These are phyloP conservation scores for Fusarium nisikadoi DNA, from an alignment of 2,329 filamentous ascomycete species.

Conservation along the genomic window DNA sequence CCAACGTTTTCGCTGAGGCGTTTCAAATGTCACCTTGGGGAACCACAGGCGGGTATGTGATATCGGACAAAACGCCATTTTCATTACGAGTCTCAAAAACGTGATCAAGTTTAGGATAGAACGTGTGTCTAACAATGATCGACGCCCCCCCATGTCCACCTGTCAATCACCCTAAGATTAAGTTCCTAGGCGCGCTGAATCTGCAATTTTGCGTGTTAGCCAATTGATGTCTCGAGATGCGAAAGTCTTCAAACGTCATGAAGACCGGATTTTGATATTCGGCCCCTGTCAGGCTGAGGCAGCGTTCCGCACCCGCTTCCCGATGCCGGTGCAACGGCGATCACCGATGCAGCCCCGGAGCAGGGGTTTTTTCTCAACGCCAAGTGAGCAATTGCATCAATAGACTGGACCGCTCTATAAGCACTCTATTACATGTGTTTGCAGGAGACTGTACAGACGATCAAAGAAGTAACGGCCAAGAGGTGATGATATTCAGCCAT, in stretches of 20 bases:
- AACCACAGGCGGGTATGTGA: slow-evolving; percentile 10
- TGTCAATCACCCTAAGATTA: slow-evolving; percentile 17
- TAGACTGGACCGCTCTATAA: not conserved
- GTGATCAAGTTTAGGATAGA: slow-evolving; percentile 4
- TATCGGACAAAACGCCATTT: slow-evolving; percentile 17
- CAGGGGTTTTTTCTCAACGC: slow-evolving; percentile 5
- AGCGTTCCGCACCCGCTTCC: slow-evolving; percentile 18
- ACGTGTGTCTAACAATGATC: not conserved
- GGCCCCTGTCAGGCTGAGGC: slow-evolving; percentile 42
- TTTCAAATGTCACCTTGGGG: not conserved
- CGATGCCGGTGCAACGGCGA: slow-evolving; percentile 38
- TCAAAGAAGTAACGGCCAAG: not conserved
- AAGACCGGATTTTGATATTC: not conserved
- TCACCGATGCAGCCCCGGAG: slow-evolving; percentile 36
- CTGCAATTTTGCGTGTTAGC: not conserved
- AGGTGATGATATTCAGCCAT: slow-evolving; percentile 1
- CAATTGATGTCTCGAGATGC: slow-evolving; percentile 6
- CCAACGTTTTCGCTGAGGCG: not conserved
- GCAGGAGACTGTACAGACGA: not conserved
- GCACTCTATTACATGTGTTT: not conserved
- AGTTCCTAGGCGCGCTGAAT: slow-evolving; percentile 12
- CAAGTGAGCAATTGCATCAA: slow-evolving; percentile 7
- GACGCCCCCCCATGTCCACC: slow-evolving; percentile 7
- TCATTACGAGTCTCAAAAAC: slow-evolving; percentile 2
- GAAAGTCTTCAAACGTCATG: slow-evolving; percentile 21